These are phyloP conservation scores for Aspergillus sp. DNA, from an alignment of 2,329 filamentous ascomycete genomes.

Conservation along the genomic window DNA sequence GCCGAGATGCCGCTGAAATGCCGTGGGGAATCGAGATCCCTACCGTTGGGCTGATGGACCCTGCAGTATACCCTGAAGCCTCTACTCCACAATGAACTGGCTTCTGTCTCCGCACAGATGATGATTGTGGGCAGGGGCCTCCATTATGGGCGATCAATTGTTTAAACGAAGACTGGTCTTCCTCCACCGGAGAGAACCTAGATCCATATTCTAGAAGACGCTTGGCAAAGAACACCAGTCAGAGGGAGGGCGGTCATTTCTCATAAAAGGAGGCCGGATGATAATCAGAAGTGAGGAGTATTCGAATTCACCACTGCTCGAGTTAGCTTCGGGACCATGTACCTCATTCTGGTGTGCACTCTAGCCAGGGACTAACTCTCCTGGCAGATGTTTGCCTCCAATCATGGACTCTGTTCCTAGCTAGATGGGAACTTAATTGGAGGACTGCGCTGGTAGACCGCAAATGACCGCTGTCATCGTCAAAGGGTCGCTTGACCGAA, in stretches of 20 bases:
- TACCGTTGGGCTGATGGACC: conserved; percentile 1
- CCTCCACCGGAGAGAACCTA: neutral
- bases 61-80: neutral
- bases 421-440: conserved; percentile 6
- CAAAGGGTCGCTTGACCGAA: conserved; percentile 8
- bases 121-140: neutral
- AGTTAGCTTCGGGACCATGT: neutral
- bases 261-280: neutral
- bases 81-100: neutral
- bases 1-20: conserved; percentile 2
- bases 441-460: conserved; percentile 1
- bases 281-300: neutral
- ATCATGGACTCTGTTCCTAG: neutral
- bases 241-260: too few relatives aligned
- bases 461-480: conserved; percentile 1
- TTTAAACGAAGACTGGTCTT: neutral
- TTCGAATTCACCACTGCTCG: conserved; percentile 1
- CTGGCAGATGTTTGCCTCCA: conserved; percentile 3
- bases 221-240: neutral
- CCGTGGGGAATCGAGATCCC: neutral
- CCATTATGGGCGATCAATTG: neutral
- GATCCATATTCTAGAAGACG: neutral
- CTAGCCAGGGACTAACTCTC: conserved; percentile 8
- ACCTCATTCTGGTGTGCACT: conserved; percentile 2
- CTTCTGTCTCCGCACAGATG: neutral